Conservation (phyloP, 176 grass and related monocot species). For the Musa troglodytarum region DNA sequence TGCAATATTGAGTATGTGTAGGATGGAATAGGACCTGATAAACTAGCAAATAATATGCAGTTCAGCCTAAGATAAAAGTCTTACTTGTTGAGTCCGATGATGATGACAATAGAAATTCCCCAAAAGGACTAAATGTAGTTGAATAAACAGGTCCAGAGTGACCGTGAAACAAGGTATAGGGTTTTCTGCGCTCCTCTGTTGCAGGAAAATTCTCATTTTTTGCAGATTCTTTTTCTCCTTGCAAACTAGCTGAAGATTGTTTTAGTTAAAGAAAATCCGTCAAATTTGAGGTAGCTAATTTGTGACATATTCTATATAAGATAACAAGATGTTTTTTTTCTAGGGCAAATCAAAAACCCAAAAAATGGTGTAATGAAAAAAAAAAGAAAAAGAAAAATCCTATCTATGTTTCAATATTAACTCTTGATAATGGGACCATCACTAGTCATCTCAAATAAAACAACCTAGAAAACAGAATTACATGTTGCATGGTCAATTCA, state of each 20-base stretch:
- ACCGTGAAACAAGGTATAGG: conserved; percentile 78
- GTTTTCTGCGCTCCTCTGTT: conserved; percentile 57
- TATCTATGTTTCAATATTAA: too few relatives aligned
- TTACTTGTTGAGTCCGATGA: conserved; percentile 96
- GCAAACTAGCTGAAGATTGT: conserved; percentile 50
- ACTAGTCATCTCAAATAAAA: too few relatives aligned
- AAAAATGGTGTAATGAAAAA: neutral
- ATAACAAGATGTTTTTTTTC: neutral
- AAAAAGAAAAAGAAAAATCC: too few relatives aligned
- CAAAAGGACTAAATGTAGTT: conserved; percentile 66
- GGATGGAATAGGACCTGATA: neutral
- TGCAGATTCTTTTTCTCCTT: conserved; percentile 54
- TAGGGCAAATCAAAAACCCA: neutral
- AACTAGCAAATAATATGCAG: conserved; percentile 14
- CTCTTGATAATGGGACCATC: too few relatives aligned
- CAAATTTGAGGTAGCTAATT: neutral
- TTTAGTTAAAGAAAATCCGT: conserved; percentile 7
- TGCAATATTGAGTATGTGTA: conserved; percentile 4
- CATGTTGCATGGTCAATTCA: too few relatives aligned
- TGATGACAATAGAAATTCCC: conserved; percentile 80
- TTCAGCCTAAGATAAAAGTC: conserved; percentile 7
- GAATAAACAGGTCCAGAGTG: conserved; percentile 96
- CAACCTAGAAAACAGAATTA: too few relatives aligned
- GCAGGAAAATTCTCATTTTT: conserved; percentile 40
- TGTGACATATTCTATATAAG: neutral